Percentiles rank a stretch among this genome's conserved stretches.
Evolutionary conservation across 768 basidiomycete genomes (phyloP).

Genomic region (Suillus lakei): DNA sequence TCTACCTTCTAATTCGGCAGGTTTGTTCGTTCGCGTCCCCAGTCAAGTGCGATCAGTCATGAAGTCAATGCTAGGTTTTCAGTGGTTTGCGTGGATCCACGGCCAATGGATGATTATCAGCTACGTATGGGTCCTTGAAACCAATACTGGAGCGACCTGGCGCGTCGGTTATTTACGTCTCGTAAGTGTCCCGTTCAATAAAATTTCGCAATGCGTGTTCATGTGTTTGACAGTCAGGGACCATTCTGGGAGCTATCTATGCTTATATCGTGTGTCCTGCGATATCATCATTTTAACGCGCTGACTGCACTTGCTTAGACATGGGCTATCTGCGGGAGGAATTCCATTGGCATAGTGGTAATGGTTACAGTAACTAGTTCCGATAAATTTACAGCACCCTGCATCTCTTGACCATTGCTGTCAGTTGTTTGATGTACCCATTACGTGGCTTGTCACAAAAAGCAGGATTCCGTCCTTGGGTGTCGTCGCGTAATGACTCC

Average conservation of each 20-base stretch:
- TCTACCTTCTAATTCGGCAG: constrained; percentile 38
- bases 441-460: constrained; percentile 48
- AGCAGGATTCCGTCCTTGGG: constrained; percentile 45
- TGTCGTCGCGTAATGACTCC: constrained; percentile 44
- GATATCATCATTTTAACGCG: not conserved
- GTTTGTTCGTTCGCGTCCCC: constrained; percentile 26
- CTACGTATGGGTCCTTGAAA: constrained; percentile 56
- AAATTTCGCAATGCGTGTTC: not conserved
- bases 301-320: constrained; percentile 29
- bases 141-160: constrained; percentile 58
- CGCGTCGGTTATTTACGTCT: constrained; percentile 49
- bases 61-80: constrained; percentile 30
- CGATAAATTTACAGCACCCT: not conserved
- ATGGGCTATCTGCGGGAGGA: constrained; percentile 42
- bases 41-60: not conserved
- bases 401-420: not conserved
- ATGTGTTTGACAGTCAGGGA: constrained; percentile 31
- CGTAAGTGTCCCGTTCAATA: constrained; percentile 30
- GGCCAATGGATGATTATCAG: constrained; percentile 58
- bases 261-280: constrained; percentile 33
- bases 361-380: constrained; percentile 41
- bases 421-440: constrained; percentile 48
- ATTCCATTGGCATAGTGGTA: constrained; percentile 47
- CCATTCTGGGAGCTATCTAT: constrained; percentile 38
- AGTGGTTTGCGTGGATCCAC: constrained; percentile 43